Base-by-base conservation (phyloP, 2,329 filamentous ascomycete species). In the Colletotrichum limetticola region DNA sequence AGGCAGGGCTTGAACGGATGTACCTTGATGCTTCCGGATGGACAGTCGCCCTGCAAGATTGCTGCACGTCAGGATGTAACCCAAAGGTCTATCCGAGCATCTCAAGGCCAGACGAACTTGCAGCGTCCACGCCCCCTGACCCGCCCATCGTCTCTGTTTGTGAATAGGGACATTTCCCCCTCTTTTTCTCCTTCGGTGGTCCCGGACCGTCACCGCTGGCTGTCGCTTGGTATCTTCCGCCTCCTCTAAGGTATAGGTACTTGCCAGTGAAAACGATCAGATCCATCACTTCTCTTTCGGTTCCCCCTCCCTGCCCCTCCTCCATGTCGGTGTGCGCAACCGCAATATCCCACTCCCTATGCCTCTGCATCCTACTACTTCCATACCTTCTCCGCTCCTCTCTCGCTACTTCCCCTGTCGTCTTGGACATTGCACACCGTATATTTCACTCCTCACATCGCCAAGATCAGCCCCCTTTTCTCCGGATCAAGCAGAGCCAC, bases 11-110 rank as follows among this genome's bases (percentile, higher is more conserved):
- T 14, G 55, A 30, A 62, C 59, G 69, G 65, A 72, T 58, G 58
- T 53, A 42, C 24, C 58, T 63, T 16, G 58, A 63, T 62, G 68
- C 63, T 68, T 72, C 58, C 65, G 58, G 65, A 63, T 63, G 69
- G 35, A 59, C 42, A 68, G 49, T 35, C 28, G 30, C 12, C 26
- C n/a, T 64, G 59, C 28, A 59, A 68, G 53, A 62, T 72, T 68
- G 37, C 55, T 69, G 65, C 66, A 68, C 53, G 53, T 55, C 65
- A 69, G 53, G 53, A 64, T 72, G 53, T 69, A 56, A 59, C 66
- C 58, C 53, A 55, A 30, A 42, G 58, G 30, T 53, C 56, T 16
- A 49, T 24, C n/a, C n/a, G 35, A 42, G 57, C 37, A 60, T 57
- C 30, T 58, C 53, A 30, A 72, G 49, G 69, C 69, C 57, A 58